Evolutionary conservation across 495 filamentous ascomycete species (phyloP).

Genomic region (Lophium mytilinum): DNA sequence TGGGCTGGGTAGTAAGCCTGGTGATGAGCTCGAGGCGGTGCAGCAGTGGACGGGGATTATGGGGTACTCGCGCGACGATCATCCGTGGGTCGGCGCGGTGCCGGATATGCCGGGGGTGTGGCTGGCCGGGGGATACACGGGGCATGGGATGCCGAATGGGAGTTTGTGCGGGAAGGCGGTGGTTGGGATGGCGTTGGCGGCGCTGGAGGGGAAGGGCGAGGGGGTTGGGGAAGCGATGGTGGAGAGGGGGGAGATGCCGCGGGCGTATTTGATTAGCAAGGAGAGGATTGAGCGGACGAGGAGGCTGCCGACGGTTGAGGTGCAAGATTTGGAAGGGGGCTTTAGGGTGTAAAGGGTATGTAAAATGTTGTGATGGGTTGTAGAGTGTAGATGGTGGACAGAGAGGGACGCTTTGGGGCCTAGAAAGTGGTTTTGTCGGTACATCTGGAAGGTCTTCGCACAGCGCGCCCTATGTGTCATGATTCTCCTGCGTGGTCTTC

Average conservation of each 20-base stretch:
- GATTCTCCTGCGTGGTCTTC: too few species aligned
- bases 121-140: conserved; percentile 38
- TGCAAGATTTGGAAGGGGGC: conserved; percentile 14
- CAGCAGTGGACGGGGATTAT: conserved; percentile 77
- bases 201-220: conserved; percentile 22
- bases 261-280: conserved; percentile 28
- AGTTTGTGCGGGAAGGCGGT: conserved; percentile 60
- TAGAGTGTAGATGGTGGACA: too few species aligned
- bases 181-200: conserved; percentile 51
- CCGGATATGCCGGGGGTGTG: conserved; percentile 31
- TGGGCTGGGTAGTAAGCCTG: conserved; percentile 33
- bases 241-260: conserved; percentile 22
- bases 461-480: too few species aligned
- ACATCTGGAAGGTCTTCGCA: too few species aligned
- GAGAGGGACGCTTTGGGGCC: too few species aligned
- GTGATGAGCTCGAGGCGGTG: conserved; percentile 44
- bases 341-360: neutral
- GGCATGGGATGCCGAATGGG: conserved; percentile 77
- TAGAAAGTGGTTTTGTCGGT: too few species aligned
- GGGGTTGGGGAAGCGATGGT: conserved; percentile 12
- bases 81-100: conserved; percentile 60
- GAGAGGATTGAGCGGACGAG: conserved; percentile 30
- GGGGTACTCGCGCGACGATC: conserved; percentile 62
- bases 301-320: conserved; percentile 19
- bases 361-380: too few species aligned